A percentile compares a stretch with the other conserved stretches of the same genome.
Conservation (phyloP, 1,284 basidiomycete genomes). For the Trametes pubescens region DNA sequence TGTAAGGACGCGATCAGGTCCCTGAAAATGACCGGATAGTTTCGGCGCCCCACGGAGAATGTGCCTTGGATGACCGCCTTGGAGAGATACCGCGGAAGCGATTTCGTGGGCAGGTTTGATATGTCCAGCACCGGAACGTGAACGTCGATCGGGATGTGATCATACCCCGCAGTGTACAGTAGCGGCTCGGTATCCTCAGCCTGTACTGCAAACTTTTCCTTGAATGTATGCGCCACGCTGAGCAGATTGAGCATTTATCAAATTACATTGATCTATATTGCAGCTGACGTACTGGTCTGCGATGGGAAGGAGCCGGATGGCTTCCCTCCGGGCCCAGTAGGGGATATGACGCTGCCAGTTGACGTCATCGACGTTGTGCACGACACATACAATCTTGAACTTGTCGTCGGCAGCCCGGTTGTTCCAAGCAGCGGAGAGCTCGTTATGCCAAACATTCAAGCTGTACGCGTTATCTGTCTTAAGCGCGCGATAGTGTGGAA, state of each 20-base stretch:
- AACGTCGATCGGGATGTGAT: slow-evolving; percentile 47
- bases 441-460: slow-evolving; percentile 36
- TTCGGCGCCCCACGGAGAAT: slow-evolving; percentile 43
- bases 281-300: slow-evolving; percentile 44
- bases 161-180: slow-evolving; percentile 43
- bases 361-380: slow-evolving; percentile 45
- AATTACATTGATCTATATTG: not conserved
- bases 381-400: slow-evolving; percentile 49
- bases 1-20: slow-evolving; percentile 44
- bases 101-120: slow-evolving; percentile 36
- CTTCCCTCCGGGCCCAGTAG: slow-evolving; percentile 46
- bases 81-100: slow-evolving; percentile 37
- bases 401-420: slow-evolving; percentile 44
- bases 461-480: slow-evolving; percentile 4
- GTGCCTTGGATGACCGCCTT: slow-evolving; percentile 50
- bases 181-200: slow-evolving; percentile 44
- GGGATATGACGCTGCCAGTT: slow-evolving; percentile 44
- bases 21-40: slow-evolving; percentile 45
- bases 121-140: slow-evolving; percentile 48
- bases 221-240: slow-evolving; percentile 43
- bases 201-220: slow-evolving; percentile 40
- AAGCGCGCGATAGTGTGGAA: not conserved
- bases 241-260: too few relatives aligned
- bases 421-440: slow-evolving; percentile 46
- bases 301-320: slow-evolving; percentile 47